These are phyloP conservation scores for Halteria grandinella DNA, from an alignment of 73 alveolate species.

Conservation along the genomic window DNA sequence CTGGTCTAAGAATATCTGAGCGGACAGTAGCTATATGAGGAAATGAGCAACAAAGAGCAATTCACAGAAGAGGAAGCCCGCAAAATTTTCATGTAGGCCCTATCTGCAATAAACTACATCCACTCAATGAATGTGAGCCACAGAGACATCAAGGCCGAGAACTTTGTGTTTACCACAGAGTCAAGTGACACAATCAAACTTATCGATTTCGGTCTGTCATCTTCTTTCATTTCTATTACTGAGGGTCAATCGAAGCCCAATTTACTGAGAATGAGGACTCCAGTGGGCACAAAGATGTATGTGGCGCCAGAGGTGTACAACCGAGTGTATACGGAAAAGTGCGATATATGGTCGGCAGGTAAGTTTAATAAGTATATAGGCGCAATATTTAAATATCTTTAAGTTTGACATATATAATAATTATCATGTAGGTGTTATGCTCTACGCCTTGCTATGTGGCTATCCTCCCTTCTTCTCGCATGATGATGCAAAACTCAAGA, in stretches of 20 bases:
- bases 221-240: background rate
- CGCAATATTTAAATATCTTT: too few relatives aligned
- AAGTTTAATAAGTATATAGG: too few relatives aligned
- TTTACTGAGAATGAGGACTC: conserved; percentile 41
- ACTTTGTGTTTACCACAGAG: conserved; percentile 20
- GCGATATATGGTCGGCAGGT: conserved; percentile 77
- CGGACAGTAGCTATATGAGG: conserved; percentile 71
- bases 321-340: conserved; percentile 51
- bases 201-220: conserved; percentile 64
- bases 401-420: too few relatives aligned
- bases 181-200: conserved; percentile 33
- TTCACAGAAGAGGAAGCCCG: conserved; percentile 67
- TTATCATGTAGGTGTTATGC: conserved; percentile 42
- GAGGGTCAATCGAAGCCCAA: background rate
- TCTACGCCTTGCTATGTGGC: conserved; percentile 57
- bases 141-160: conserved; percentile 60
- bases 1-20: conserved; percentile 65
- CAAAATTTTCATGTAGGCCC: background rate
- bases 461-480: conserved; percentile 72
- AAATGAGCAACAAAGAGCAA: conserved; percentile 31
- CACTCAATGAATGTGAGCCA: conserved; percentile 44
- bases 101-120: conserved; percentile 32
- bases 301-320: conserved; percentile 70
- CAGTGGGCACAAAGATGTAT: conserved; percentile 65
- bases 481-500: conserved; percentile 6